Evolutionary conservation across 2,329 filamentous ascomycete species (phyloP), one percentile per base, ranked within the genome.

Genomic region (Claviceps citrina): DNA sequence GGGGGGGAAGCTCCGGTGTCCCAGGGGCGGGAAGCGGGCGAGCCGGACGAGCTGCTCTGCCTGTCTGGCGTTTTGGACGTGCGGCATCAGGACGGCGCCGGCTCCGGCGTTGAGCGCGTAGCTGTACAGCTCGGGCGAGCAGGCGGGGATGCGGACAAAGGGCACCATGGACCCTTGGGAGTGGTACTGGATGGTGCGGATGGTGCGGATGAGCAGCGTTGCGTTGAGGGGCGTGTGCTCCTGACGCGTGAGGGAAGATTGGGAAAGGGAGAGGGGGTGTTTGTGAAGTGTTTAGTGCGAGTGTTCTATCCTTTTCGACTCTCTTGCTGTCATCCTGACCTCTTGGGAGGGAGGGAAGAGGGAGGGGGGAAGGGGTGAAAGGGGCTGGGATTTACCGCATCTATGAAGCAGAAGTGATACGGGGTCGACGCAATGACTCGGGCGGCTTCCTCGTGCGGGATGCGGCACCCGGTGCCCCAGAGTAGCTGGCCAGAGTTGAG

Each of bases 331-430:
- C n/a, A n/a, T n/a, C n/a, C n/a, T n/a, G n/a, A n/a, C n/a, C n/a
- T n/a, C n/a, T n/a, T n/a, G n/a, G n/a, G n/a, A n/a, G n/a, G n/a
- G n/a, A n/a, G n/a, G n/a, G n/a, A n/a, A n/a, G n/a, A n/a, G n/a
- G n/a, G n/a, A n/a, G n/a, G n/a, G n/a, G n/a, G n/a, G n/a, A n/a
- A n/a, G n/a, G n/a, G n/a, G n/a, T n/a, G n/a, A n/a, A n/a, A n/a
- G n/a, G n/a, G n/a, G n/a, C n/a, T n/a, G n/a, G n/a, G n/a, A n/a
- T n/a, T n/a, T 34, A 41, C 39, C 34, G 33, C 39, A n/a, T 41
- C 39, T n/a, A 41, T 36, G 34, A 41, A 41, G 15, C 39, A 41
- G 18, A 41, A 41, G 10, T 41, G 15, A 32, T 41, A 37, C 19
- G 34, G 34, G 12, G 34, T 36, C n/a, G 34, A 41, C 12, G 39